These are phyloP conservation scores for Cerioporus squamosus DNA, from an alignment of 1,284 basidiomycete species.

Conservation along the genomic window DNA sequence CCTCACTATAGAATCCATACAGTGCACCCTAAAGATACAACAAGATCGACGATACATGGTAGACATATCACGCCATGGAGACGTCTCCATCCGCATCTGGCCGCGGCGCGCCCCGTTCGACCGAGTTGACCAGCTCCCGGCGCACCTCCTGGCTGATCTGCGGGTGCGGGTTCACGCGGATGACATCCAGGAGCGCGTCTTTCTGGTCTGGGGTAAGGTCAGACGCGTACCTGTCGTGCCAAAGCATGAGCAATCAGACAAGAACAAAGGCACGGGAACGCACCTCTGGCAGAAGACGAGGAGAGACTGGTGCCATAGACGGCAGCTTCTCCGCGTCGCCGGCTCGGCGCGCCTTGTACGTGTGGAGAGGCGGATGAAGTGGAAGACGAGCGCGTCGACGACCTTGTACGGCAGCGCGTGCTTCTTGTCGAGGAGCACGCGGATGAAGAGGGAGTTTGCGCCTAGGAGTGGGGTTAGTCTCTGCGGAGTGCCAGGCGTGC, in stretches of 20 bases:
- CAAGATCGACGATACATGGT: not conserved
- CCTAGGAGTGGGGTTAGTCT: conserved; percentile 46
- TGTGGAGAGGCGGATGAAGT: conserved; percentile 94
- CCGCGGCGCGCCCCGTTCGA: conserved; percentile 71
- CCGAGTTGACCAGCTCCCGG: conserved; percentile 81
- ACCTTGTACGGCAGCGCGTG: conserved; percentile 99
- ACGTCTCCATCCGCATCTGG: conserved; percentile 49
- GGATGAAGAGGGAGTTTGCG: conserved; percentile 96
- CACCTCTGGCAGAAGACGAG: conserved; percentile 94
- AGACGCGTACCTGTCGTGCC: conserved; percentile 79
- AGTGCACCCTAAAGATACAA: not conserved
- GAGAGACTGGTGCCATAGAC: conserved; percentile 95
- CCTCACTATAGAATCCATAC: too few species aligned
- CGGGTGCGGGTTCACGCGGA: conserved; percentile 85
- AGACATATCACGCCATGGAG: conserved; percentile 26
- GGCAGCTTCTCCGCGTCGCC: conserved; percentile 82
- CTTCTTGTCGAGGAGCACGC: conserved; percentile 97
- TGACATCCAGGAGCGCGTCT: conserved; percentile 93
- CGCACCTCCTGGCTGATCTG: conserved; percentile 93
- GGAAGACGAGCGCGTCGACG: conserved; percentile 96
- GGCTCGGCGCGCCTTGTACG: conserved; percentile 73
- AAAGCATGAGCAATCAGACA: not conserved
- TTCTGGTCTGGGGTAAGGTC: conserved; percentile 98
- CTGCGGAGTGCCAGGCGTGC: too few species aligned
- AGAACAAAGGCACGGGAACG: conserved; percentile 16